Base-by-base conservation (phyloP, 2,329 filamentous ascomycete genomes). In the Paramyrothecium roridum region DNA sequence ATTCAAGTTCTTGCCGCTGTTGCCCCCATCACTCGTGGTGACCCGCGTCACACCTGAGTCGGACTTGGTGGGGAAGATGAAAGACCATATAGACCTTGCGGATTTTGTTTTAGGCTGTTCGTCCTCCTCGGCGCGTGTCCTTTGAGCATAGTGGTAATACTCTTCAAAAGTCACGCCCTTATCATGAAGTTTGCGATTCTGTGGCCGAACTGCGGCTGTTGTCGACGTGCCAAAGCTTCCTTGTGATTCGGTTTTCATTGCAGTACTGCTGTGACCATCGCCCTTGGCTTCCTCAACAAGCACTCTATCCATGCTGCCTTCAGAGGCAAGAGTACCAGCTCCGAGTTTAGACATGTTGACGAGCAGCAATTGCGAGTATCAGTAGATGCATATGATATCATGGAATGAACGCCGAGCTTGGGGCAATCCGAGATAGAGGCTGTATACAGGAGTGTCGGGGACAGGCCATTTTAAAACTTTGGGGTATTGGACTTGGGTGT, bases 131-230 rank as follows among this genome's bases (percentile, higher is more conserved):
- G 57, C 60, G 4, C 64, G 61, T 0, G 64, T 65, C 56, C 60
- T 56, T 16, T 60, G 45, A 7, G 64, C 64, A 50, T 64, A 66
- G 58, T 65, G 63, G 23, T 62, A 58, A 22, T 66, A 66, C 34
- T 66, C 64, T 23, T 66, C 64, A 49, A 66, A 65, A 4, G 58
- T 61, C 33, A 66, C 59, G 37, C 52, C 56, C 3, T 55, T 56
- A 46, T 66, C 64, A 54, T 66, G 61, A 21, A 59, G 56, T 48
- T 54, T 53, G n/a, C 58, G 52, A 13, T 50, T 48, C 45, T 57
- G 56, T n/a, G 58, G 58, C 3, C 49, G 56, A 4, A 52, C 34
- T 20, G 43, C 52, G 6, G 26, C 8, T 8, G 8, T 34, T 45
- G 40, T 45, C 26, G 26, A 30, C 10, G 10, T 10, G 40, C 40